Evolutionary conservation across 306 rosid species (phyloP).

Genomic region (Quercus glauca): DNA sequence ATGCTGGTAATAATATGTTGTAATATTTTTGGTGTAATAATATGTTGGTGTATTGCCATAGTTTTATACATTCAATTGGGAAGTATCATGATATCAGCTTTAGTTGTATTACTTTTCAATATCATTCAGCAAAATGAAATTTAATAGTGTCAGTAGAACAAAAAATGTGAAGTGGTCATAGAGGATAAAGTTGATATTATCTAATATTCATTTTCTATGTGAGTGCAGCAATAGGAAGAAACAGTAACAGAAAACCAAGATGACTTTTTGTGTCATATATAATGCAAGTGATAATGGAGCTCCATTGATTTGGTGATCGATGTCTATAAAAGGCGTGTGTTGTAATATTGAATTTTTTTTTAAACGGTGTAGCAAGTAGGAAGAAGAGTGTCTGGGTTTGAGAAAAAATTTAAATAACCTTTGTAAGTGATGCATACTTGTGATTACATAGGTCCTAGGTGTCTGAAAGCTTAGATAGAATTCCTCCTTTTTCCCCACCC

Average conservation of each 20-base stretch:
- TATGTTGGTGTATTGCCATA: neutral
- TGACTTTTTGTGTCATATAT: neutral
- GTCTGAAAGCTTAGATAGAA: neutral
- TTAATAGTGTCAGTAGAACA: neutral
- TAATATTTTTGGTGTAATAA: too few species aligned
- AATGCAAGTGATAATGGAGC: neutral
- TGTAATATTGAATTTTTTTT: conserved; percentile 2
- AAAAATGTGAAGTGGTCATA: neutral
- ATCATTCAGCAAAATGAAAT: neutral
- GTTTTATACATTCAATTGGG: conserved; percentile 14
- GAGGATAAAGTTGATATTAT: neutral
- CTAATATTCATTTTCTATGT: neutral
- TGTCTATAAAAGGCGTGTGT: conserved; percentile 3
- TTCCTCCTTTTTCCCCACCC: neutral
- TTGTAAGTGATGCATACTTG: neutral
- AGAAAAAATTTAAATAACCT: neutral
- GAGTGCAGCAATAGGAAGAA: conserved; percentile 5
- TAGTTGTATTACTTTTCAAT: neutral
- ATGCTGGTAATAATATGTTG: too few species aligned
- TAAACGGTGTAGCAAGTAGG: neutral
- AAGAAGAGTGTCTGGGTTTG: neutral
- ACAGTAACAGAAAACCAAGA: conserved; percentile 5
- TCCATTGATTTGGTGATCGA: conserved; percentile 7
- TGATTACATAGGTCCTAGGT: neutral
- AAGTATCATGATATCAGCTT: neutral